These are phyloP conservation scores for Didymosphaeria variabile DNA, from an alignment of 2,329 filamentous ascomycete species.

Conservation along the genomic window DNA sequence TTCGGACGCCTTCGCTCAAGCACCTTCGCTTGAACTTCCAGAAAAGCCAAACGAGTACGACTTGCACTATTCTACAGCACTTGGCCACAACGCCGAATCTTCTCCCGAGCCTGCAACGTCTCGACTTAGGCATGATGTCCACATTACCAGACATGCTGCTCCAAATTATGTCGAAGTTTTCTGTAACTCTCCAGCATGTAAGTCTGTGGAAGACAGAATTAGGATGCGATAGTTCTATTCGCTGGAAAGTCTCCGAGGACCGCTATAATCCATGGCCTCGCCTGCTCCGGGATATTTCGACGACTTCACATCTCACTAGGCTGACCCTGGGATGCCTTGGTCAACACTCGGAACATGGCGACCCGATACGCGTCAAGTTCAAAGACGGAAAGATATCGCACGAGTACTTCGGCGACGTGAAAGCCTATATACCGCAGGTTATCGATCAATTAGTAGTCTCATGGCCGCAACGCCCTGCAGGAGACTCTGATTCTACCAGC, in stretches of 20 bases:
- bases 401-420: conserved; percentile 4
- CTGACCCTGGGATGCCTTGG: conserved; percentile 16
- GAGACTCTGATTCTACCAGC: neutral
- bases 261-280: conserved; percentile 29
- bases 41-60: conserved; percentile 25
- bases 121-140: conserved; percentile 37
- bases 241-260: conserved; percentile 18
- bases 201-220: conserved; percentile 58
- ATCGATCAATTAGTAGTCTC: conserved; percentile 23
- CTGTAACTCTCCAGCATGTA: conserved; percentile 55
- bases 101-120: conserved; percentile 21
- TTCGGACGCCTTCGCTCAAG: conserved; percentile 54
- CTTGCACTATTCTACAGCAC: conserved; percentile 46
- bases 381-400: conserved; percentile 1
- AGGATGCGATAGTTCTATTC: neutral
- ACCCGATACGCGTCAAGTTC: neutral
- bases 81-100: conserved; percentile 39
- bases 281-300: conserved; percentile 26
- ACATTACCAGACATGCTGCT: conserved; percentile 21
- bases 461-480: conserved; percentile 22
- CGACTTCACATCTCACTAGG: neutral
- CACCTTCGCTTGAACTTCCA: conserved; percentile 65
- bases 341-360: neutral
- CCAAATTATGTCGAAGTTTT: conserved; percentile 50
- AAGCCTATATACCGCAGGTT: conserved; percentile 15